Conservation (phyloP, 2,329 filamentous ascomycete genomes). For the Xylariaceae sp. region DNA sequence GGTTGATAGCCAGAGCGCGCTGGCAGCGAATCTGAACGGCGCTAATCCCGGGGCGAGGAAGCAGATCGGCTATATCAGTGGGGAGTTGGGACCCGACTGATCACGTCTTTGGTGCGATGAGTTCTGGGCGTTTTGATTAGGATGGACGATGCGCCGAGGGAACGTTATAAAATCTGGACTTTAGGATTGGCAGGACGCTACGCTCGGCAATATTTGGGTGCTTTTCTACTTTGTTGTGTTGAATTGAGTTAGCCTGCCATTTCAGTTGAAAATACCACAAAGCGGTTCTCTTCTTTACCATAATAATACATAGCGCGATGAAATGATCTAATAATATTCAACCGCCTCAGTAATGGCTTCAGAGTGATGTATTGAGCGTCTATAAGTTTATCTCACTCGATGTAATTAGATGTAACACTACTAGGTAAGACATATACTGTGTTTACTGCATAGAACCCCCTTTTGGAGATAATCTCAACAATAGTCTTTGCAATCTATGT, state of each 20-base stretch:
- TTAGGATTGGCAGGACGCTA: too few relatives aligned
- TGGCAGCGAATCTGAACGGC: slow-evolving; percentile 41
- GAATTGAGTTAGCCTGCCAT: too few relatives aligned
- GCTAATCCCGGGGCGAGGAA: slow-evolving; percentile 44
- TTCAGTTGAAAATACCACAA: too few relatives aligned
- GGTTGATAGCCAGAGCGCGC: slow-evolving; percentile 47
- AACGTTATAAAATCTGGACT: too few relatives aligned
- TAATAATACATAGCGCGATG: too few relatives aligned
- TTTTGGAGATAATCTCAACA: neutral
- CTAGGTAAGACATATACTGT: neutral
- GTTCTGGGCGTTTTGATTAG: too few relatives aligned
- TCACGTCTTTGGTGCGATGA: neutral
- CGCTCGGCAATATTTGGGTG: too few relatives aligned
- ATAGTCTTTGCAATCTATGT: neutral
- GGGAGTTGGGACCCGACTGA: slow-evolving; percentile 46
- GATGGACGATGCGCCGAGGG: too few relatives aligned
- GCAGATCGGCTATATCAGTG: slow-evolving; percentile 60
- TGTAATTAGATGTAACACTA: neutral
- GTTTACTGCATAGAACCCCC: neutral
- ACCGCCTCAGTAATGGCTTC: neutral
- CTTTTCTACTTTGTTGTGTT: too few relatives aligned
- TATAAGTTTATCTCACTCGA: neutral
- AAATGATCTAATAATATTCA: neutral
- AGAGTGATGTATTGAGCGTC: too few relatives aligned
- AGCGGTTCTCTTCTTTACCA: too few relatives aligned